Base-by-base conservation (phyloP, 495 filamentous ascomycete species). In the Recurvomyces mirabilis region DNA sequence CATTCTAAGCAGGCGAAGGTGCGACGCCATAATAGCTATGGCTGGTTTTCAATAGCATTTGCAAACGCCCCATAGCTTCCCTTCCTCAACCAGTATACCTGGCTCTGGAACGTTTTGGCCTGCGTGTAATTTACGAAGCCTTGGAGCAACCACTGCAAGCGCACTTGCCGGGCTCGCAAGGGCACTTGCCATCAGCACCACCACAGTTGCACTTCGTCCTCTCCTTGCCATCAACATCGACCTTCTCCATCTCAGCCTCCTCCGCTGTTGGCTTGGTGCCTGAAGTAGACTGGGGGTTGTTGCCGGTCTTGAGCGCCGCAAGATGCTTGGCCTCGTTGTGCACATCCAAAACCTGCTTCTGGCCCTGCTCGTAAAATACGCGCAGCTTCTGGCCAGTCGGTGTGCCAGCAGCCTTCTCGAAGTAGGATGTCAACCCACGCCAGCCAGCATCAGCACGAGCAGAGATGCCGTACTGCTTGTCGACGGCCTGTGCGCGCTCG, bases 311-410 rank as follows among this genome's bases (percentile, higher is more conserved):
- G 46, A 96, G 56, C 53, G 94, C 80, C 9, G 87, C 87, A 22
- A 98, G 68, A 50, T 89, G 78, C 36, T 76, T 71, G 1, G 91
- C 91, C 71, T 98, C 91, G 38, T 65, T 73, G 61, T 96, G 89
- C 42, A 98, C 89, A 53, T 98, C 91, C 38, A 84, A 69, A 10
- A 94, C 83, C 69, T 93, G 85, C 65, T 86, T 84, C 60, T 78
- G 74, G 43, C 79, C 72, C 45, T 81, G 69, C 7, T 74, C 71
- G 63, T 98, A 96, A 68, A 98, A 96, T 35, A 77, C 67, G 21
- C 84, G 81, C 25, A 98, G 65, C 62, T 79, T 83, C 67, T 84
- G 76, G 47, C 91, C 91, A 1, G 86, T 86, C 7, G 87, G 84
- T 2, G 85, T 89, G 48, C 71, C 77, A 18, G 81, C 68, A 1